Base-by-base conservation (phyloP, 345 rosid species). In the Euclidium syriacum region DNA sequence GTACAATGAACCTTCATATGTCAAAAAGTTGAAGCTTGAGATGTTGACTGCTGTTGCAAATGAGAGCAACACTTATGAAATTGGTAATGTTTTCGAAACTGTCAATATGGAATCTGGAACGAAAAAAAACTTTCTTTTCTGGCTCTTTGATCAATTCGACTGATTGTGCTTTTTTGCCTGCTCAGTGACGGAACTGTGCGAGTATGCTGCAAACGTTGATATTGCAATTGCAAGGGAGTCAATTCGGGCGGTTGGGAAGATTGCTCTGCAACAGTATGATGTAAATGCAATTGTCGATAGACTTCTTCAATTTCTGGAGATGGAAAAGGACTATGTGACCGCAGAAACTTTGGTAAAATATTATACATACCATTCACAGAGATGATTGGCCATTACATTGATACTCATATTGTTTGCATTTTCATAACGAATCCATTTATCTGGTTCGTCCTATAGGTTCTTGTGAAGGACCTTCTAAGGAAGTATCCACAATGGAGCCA, bases 401-500 rank as follows among this genome's bases (percentile, higher is more conserved):
- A 41, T 24, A 29, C 18, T 40, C 8, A 1, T 24, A 26, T 65
- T 65, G 7, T 51, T 18, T 51, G 25, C 48, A 32, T 48, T 24
- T 71, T 48, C 8, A 7, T 39, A 6, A 56, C 6, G 1, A 39
- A 39, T 48, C 10, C 52, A 29, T 38, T 27, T 48, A 16, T 65
- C 51, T 44, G 24, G 53, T 18, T 59, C 35, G 55, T 61, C 27
- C 16, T 34, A 3, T 80, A 94, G 96, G 99, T 94, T 68, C 96
- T 94, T 72, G 97, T 94, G 30, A 94, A 94, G 78, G 97, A 94
- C 79, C 82, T 94, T 64, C 77, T 94, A 50, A 87, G 99, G 66
- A 94, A 94, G 73, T 90, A 94, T 76, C 99, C 99, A 6, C 99
- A 94, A 50, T 94, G 97, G 99, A 94, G 99, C 79, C 97, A 94